Conservation (phyloP, 495 filamentous ascomycete species). For the Penicillium antarcticum region DNA sequence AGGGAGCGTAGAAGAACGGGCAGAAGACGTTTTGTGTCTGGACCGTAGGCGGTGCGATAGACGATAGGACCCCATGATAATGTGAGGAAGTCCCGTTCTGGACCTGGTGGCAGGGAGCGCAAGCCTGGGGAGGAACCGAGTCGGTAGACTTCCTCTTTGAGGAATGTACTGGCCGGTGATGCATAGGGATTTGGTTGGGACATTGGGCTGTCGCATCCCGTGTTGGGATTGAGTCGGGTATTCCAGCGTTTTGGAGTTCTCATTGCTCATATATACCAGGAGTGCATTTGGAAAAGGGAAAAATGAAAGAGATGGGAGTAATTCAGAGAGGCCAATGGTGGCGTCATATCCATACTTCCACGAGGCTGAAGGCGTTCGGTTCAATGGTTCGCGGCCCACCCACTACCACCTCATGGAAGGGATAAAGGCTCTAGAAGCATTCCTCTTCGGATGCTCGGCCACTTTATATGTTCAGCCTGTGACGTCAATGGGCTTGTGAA, state of each 20-base stretch:
- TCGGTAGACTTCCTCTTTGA: constrained; percentile 28
- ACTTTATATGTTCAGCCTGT: neutral
- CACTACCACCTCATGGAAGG: neutral
- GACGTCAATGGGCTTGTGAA: neutral
- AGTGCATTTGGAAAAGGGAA: too few species aligned
- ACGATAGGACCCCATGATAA: constrained; percentile 30
- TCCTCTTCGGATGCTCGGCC: neutral
- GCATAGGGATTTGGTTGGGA: neutral
- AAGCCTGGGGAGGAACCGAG: constrained; percentile 25
- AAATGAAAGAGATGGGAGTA: neutral
- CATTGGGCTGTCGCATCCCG: neutral
- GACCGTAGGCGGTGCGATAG: constrained; percentile 26
- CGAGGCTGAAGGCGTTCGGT: neutral
- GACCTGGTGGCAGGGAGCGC: constrained; percentile 21
- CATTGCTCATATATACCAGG: neutral
- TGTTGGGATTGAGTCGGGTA: neutral
- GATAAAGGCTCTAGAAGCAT: neutral
- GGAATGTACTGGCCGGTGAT: constrained; percentile 18
- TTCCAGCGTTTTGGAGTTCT: neutral
- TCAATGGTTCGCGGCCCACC: neutral
- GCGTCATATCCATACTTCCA: constrained; percentile 2
- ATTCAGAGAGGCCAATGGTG: neutral
- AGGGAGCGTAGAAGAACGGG: constrained; percentile 22
- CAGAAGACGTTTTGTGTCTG: constrained; percentile 19
- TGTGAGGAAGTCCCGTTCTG: constrained; percentile 26